Evolutionary conservation across 768 basidiomycete genomes (phyloP).

Genomic region (Suillus spraguei): DNA sequence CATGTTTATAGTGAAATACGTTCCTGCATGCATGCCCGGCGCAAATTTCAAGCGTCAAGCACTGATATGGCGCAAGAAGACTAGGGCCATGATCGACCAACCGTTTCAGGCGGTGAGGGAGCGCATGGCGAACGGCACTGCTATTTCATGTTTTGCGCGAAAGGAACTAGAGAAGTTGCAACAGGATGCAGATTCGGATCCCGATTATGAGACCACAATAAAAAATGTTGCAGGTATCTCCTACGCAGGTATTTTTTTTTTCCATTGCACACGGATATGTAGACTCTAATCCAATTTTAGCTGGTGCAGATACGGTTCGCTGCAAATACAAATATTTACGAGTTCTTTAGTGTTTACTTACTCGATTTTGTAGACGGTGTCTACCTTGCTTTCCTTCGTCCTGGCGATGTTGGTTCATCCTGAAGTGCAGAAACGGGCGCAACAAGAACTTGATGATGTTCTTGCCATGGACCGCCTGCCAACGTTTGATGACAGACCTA

Average conservation of each 20-base stretch:
- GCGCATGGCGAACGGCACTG: constrained; percentile 41
- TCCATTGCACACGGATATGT: not conserved
- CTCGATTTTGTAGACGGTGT: constrained; percentile 43
- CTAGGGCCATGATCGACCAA: constrained; percentile 34
- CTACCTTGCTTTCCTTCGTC: constrained; percentile 50
- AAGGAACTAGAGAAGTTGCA: constrained; percentile 39
- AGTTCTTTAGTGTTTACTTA: constrained; percentile 27
- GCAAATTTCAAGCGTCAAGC: constrained; percentile 51
- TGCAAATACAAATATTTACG: constrained; percentile 18
- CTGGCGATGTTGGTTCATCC: constrained; percentile 59
- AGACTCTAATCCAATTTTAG: constrained; percentile 18
- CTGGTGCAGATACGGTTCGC: constrained; percentile 30
- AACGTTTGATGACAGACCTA: constrained; percentile 40
- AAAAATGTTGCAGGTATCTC: constrained; percentile 53
- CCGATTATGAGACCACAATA: constrained; percentile 46
- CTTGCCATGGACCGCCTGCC: constrained; percentile 50
- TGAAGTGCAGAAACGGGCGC: constrained; percentile 47
- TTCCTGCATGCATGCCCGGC: constrained; percentile 55
- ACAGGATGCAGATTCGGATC: constrained; percentile 19
- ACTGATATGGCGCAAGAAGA: constrained; percentile 37
- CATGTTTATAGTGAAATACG: constrained; percentile 38
- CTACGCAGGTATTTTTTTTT: constrained; percentile 41
- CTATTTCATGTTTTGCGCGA: constrained; percentile 47
- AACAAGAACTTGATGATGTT: constrained; percentile 53
- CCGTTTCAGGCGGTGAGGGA: constrained; percentile 47